Percentiles rank a stretch among this genome's conserved stretches.
Evolutionary conservation across 1,284 basidiomycete species (phyloP).

Genomic region (Ustilago bromivora): DNA sequence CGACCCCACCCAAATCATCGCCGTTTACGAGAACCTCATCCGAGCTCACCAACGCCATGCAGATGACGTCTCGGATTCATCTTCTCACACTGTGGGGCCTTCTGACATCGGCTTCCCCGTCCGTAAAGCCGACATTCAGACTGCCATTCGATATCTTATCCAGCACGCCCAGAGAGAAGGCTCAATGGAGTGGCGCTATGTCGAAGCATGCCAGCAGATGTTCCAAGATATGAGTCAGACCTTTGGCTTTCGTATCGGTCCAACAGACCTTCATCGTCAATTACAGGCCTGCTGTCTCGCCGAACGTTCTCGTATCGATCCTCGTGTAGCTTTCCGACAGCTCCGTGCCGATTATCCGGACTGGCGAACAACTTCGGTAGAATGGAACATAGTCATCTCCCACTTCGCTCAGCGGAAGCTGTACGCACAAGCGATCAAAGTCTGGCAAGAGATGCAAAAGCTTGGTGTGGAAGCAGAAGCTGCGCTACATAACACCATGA

Average conservation of each 20-base stretch:
- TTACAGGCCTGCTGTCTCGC: constrained; percentile 23
- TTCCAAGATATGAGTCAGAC: constrained; percentile 28
- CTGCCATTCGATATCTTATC: constrained; percentile 25
- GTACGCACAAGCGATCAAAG: constrained; percentile 16
- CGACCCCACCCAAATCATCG: constrained; percentile 6
- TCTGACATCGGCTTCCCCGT: constrained; percentile 26
- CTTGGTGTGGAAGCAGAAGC: constrained; percentile 10
- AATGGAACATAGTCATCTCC: constrained; percentile 47
- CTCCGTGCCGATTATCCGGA: constrained; percentile 32
- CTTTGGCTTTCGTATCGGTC: constrained; percentile 31
- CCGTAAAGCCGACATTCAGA: constrained; percentile 39
- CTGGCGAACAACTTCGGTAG: constrained; percentile 36
- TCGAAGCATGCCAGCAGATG: constrained; percentile 32
- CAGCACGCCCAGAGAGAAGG: constrained; percentile 15
- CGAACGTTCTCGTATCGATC: constrained; percentile 7
- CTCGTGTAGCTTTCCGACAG: constrained; percentile 12
- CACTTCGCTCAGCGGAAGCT: constrained; percentile 11
- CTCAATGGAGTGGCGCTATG: background rate
- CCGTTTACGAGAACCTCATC: constrained; percentile 19
- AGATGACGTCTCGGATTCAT: background rate
- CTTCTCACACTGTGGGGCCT: constrained; percentile 3
- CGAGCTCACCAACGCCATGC: constrained; percentile 17
- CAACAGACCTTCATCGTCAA: constrained; percentile 41
- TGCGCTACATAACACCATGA: constrained; percentile 26
- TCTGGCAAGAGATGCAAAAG: constrained; percentile 26